A percentile compares a stretch with the other conserved stretches of the same genome.
These are phyloP conservation scores for Neurospora hispaniola DNA, from an alignment of 495 filamentous ascomycete species.

Conservation along the genomic window DNA sequence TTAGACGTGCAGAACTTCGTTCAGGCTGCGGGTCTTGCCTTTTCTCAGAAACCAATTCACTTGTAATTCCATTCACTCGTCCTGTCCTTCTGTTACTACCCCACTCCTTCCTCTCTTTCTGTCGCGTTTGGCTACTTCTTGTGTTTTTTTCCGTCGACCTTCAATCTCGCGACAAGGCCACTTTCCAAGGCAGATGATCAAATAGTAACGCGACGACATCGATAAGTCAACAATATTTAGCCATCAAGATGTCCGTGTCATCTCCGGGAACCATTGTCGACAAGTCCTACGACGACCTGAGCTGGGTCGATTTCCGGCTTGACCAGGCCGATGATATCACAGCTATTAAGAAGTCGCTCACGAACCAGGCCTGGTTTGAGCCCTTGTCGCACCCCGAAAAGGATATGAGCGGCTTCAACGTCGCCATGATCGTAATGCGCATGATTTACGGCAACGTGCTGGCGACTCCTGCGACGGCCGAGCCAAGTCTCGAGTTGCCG, in stretches of 20 bases:
- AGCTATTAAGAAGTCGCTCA: background rate
- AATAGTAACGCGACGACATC: background rate
- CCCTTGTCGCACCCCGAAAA: background rate
- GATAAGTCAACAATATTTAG: background rate
- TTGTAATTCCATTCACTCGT: background rate
- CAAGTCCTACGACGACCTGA: background rate
- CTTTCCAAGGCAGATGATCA: background rate
- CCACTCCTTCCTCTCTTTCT: background rate
- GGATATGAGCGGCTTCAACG: background rate
- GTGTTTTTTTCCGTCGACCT: background rate
- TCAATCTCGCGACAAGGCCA: background rate
- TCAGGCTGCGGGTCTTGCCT: background rate
- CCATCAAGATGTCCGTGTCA: background rate
- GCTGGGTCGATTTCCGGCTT: background rate
- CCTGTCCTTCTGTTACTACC: background rate
- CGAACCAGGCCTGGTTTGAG: background rate
- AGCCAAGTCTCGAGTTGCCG: background rate
- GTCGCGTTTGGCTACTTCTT: background rate
- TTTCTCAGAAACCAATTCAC: background rate
- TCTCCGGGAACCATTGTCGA: background rate
- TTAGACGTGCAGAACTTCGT: background rate
- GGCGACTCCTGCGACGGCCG: background rate
- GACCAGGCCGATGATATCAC: background rate
- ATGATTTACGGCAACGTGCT: background rate
- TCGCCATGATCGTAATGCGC: background rate